phyloP scores from a whole-genome alignment of 176 grass and related monocot genomes.

The Bothriochloa decipiens region DNA sequence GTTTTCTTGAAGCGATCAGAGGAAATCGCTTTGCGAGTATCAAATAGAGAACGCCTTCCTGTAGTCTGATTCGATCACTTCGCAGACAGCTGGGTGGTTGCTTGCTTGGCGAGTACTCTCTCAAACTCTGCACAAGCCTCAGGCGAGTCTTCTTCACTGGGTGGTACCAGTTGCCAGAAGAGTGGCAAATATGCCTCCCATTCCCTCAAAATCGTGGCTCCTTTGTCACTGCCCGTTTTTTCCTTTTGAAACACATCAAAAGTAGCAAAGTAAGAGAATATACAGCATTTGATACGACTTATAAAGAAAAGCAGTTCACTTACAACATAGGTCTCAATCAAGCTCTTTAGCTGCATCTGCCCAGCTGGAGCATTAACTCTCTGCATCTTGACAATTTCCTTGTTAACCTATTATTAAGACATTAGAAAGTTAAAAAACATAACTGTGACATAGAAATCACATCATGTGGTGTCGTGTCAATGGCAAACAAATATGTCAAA shows the following conservation, averaged over 20 bases:
- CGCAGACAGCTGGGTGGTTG: conserved; percentile 65
- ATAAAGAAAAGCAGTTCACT: conserved; percentile 31
- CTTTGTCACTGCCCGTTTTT: conserved; percentile 96
- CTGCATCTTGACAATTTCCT: conserved; percentile 99
- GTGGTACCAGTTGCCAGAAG: conserved; percentile 98
- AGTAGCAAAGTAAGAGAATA: background rate
- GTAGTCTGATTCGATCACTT: conserved; percentile 39
- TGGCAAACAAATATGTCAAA: conserved; percentile 12
- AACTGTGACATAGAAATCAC: background rate
- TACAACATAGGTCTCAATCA: conserved; percentile 98
- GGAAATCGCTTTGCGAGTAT: conserved; percentile 28
- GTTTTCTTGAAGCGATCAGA: background rate
- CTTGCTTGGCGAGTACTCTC: conserved; percentile 75
- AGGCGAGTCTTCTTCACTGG: conserved; percentile 99
- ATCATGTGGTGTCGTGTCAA: background rate
- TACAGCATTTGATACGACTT: background rate
- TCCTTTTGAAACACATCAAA: conserved; percentile 52
- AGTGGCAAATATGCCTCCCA: conserved; percentile 98
- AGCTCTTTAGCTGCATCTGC: conserved; percentile 98
- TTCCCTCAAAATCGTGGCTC: conserved; percentile 76
- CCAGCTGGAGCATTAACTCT: conserved; percentile 98
- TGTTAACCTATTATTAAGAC: conserved; percentile 75
- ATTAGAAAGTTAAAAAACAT: conserved; percentile 18
- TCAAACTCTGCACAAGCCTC: conserved; percentile 97
- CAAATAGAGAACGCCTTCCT: conserved; percentile 6